phyloP scores from a whole-genome alignment of 495 filamentous ascomycete genomes.

The Tuber microsphaerosporum region DNA sequence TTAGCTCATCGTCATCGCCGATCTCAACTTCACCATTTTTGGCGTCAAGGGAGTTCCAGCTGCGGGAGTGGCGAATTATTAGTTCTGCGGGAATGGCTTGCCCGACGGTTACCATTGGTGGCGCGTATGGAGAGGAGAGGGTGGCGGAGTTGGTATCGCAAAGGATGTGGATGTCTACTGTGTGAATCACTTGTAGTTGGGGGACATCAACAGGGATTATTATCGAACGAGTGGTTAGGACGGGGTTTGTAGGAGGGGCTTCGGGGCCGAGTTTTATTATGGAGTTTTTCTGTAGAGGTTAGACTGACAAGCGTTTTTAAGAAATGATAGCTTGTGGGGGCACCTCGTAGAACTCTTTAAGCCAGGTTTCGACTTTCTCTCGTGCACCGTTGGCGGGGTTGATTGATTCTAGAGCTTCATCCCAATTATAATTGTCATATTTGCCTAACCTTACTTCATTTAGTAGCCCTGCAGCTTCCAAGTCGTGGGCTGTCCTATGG shows the following conservation, averaged over 20 bases:
- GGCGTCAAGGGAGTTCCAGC: conserved; percentile 57
- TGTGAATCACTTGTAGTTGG: conserved; percentile 73
- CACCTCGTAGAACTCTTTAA: conserved; percentile 38
- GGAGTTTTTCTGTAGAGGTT: conserved; percentile 18
- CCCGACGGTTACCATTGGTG: conserved; percentile 29
- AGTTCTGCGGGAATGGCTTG: conserved; percentile 57
- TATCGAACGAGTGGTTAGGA: conserved; percentile 46
- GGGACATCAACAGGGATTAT: conserved; percentile 80
- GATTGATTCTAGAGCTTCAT: conserved; percentile 41
- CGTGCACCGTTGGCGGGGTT: conserved; percentile 38
- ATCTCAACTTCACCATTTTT: conserved; percentile 24
- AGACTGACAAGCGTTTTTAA: not conserved
- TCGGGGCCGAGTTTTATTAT: conserved; percentile 35
- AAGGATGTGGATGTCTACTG: conserved; percentile 61
- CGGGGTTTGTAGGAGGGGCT: not conserved
- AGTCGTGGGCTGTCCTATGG: conserved; percentile 50
- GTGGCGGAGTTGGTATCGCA: conserved; percentile 37
- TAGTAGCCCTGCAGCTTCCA: conserved; percentile 53
- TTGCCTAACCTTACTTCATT: conserved; percentile 43
- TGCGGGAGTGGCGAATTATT: conserved; percentile 65
- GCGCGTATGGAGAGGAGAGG: conserved; percentile 41
- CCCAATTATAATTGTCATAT: conserved; percentile 39
- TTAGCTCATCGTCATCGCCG: conserved; percentile 47
- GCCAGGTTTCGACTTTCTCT: conserved; percentile 29
- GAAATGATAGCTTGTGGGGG: not conserved